Percentiles rank a stretch among this genome's conserved stretches.
Conservation (phyloP, 345 rosid genomes). For the Mallotus nudiflorus region DNA sequence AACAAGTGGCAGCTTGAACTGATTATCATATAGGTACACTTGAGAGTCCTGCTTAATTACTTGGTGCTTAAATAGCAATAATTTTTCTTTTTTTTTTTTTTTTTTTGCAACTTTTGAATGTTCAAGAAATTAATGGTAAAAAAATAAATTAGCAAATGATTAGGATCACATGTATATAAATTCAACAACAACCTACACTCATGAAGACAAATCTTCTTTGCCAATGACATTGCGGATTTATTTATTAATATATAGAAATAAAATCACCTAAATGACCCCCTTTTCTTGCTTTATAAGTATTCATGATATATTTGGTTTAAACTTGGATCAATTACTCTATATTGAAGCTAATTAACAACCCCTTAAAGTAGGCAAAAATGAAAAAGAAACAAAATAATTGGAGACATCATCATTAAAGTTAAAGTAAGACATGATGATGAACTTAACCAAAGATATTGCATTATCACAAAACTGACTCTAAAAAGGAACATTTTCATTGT, state of each 20-base stretch:
- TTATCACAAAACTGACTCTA: conserved; percentile 19
- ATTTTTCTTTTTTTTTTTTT: too few relatives aligned
- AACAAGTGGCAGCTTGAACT: too few relatives aligned
- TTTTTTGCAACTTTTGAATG: not conserved
- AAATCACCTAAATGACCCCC: not conserved
- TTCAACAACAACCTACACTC: not conserved
- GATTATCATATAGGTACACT: not conserved
- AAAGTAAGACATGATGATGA: conserved; percentile 30
- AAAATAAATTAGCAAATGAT: conserved; percentile 1
- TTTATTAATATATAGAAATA: not conserved
- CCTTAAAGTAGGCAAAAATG: not conserved
- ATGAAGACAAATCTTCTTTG: not conserved
- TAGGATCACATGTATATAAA: conserved; percentile 3
- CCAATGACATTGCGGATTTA: not conserved
- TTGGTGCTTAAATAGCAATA: not conserved
- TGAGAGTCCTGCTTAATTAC: too few relatives aligned
- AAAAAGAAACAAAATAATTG: conserved; percentile 3
- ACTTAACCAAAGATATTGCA: conserved; percentile 16
- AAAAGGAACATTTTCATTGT: not conserved
- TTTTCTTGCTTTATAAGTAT: conserved; percentile 22
- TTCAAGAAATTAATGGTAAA: conserved; percentile 3
- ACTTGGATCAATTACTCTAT: not conserved
- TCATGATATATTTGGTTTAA: conserved; percentile 4
- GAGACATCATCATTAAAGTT: conserved; percentile 50
- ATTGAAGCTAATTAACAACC: not conserved